Evolutionary conservation across 2,329 filamentous ascomycete species (phyloP).

Genomic region (Aschersonia sp.): DNA sequence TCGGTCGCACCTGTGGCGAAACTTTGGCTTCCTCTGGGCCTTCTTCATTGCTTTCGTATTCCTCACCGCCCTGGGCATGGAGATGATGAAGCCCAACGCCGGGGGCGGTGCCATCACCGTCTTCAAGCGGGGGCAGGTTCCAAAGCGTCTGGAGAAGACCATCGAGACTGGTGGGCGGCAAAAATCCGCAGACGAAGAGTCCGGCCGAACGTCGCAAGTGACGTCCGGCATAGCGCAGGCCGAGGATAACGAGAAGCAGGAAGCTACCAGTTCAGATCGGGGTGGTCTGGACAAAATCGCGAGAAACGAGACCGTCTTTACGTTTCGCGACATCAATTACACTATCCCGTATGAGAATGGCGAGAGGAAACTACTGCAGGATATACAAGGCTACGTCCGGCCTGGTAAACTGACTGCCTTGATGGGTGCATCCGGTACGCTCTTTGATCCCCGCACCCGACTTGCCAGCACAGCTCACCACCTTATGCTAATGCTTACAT

Average conservation of each 20-base stretch:
- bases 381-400: conserved; percentile 73
- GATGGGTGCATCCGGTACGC: conserved; percentile 45
- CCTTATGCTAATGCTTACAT: neutral
- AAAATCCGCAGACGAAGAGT: conserved; percentile 37
- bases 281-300: conserved; percentile 32
- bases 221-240: conserved; percentile 43
- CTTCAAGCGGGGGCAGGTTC: conserved; percentile 49
- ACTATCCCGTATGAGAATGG: conserved; percentile 42
- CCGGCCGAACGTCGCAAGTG: conserved; percentile 24
- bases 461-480: too few relatives aligned
- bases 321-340: conserved; percentile 35
- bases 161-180: conserved; percentile 35
- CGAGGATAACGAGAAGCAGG: conserved; percentile 12
- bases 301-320: conserved; percentile 45
- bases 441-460: neutral
- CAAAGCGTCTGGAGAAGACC: conserved; percentile 38
- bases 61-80: conserved; percentile 55
- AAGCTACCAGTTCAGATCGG: conserved; percentile 9
- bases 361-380: conserved; percentile 53
- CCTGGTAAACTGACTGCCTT: conserved; percentile 68
- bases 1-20: conserved; percentile 51
- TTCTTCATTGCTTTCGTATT: conserved; percentile 62
- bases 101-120: conserved; percentile 44
- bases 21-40: conserved; percentile 64
- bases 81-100: conserved; percentile 46